Percentiles rank a stretch among this genome's conserved stretches.
phyloP scores from a whole-genome alignment of 176 grass and related monocot species.

The Bothriochloa decipiens region DNA sequence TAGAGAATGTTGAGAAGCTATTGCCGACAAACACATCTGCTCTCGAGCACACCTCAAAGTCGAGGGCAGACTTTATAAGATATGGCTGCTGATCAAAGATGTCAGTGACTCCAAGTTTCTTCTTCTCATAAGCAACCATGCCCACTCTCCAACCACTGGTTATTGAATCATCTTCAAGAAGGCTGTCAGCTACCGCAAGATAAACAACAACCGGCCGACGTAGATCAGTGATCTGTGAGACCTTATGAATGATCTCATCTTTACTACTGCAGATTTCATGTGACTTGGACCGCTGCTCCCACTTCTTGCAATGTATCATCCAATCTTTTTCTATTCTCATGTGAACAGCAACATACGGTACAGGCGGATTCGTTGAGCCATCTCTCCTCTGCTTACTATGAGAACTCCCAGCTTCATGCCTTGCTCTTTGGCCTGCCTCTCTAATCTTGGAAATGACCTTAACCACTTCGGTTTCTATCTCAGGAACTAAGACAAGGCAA shows the following conservation, averaged over 20 bases:
- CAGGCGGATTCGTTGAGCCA: conserved; percentile 9
- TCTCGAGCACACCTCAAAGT: conserved; percentile 90
- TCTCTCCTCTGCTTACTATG: conserved; percentile 41
- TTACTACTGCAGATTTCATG: conserved; percentile 97
- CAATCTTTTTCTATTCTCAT: conserved; percentile 99
- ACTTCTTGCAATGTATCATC: conserved; percentile 99
- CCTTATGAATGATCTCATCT: conserved; percentile 86
- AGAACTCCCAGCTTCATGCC: conserved; percentile 51
- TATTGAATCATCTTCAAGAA: conserved; percentile 89
- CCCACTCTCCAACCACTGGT: conserved; percentile 91
- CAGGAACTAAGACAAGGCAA: conserved; percentile 72
- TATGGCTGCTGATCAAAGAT: conserved; percentile 82
- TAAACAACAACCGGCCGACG: conserved; percentile 73
- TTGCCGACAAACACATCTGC: conserved; percentile 90
- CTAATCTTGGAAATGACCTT: conserved; percentile 94
- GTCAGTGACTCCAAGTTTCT: conserved; percentile 77
- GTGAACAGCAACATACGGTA: conserved; percentile 89
- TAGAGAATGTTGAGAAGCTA: conserved; percentile 98
- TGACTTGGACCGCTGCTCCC: conserved; percentile 69
- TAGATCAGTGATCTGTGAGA: conserved; percentile 78
- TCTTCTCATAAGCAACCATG: conserved; percentile 89
- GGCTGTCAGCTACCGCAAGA: conserved; percentile 93
- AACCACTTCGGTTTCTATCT: conserved; percentile 81
- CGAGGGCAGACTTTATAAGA: conserved; percentile 96
- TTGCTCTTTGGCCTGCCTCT: conserved; percentile 57